Conservation (phyloP, 495 filamentous ascomycete genomes). For the Penicillium cataractarum region DNA sequence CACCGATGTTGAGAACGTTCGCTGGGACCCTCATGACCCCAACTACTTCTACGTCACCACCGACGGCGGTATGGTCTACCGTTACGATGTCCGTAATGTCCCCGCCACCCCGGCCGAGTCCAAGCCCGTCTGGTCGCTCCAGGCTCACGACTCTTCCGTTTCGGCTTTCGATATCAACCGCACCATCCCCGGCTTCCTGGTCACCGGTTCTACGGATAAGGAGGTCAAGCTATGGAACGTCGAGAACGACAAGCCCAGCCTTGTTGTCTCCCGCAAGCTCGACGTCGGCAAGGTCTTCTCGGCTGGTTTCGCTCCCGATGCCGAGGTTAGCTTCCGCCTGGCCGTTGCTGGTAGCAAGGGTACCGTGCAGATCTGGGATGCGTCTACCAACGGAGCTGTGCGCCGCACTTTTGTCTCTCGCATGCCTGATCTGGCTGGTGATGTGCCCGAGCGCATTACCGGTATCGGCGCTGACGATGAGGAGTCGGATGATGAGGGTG, state of each 20-base stretch:
- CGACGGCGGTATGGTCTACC: slow-evolving; percentile 86
- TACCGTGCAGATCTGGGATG: slow-evolving; percentile 93
- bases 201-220: slow-evolving; percentile 89
- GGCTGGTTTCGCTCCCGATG: slow-evolving; percentile 83
- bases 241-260: slow-evolving; percentile 68
- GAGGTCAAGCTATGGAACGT: slow-evolving; percentile 97
- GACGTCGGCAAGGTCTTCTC: slow-evolving; percentile 96
- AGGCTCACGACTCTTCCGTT: slow-evolving; percentile 93
- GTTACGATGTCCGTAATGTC: slow-evolving; percentile 76
- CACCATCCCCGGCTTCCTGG: slow-evolving; percentile 87
- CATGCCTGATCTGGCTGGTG: slow-evolving; percentile 59
- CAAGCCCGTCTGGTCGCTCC: slow-evolving; percentile 89
- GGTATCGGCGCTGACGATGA: slow-evolving; percentile 70
- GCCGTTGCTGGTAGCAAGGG: slow-evolving; percentile 96
- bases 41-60: slow-evolving; percentile 96
- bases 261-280: slow-evolving; percentile 89
- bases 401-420: slow-evolving; percentile 80
- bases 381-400: slow-evolving; percentile 90
- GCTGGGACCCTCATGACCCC: slow-evolving; percentile 89
- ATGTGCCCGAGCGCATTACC: slow-evolving; percentile 76
- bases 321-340: slow-evolving; percentile 85
- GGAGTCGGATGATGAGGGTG: slow-evolving; percentile 65
- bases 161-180: slow-evolving; percentile 94
- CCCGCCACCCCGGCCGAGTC: slow-evolving; percentile 68
- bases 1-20: slow-evolving; percentile 88